phyloP scores from a whole-genome alignment of 2,329 filamentous ascomycete genomes.

The Periconia sp. region DNA sequence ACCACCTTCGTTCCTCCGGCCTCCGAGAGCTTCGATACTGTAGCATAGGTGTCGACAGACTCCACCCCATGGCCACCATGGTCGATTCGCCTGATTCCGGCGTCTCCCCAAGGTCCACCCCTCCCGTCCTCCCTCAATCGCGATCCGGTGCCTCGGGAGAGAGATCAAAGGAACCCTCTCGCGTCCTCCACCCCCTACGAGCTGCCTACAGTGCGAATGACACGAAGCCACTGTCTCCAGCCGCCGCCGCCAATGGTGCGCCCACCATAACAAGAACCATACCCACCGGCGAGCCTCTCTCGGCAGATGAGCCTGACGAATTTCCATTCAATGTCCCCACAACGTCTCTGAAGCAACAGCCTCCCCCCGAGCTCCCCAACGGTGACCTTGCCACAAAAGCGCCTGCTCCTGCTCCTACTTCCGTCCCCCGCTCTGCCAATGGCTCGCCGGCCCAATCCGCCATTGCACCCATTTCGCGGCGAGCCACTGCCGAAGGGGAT shows the following conservation, averaged over 20 bases:
- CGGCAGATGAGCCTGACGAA: slow-evolving; percentile 35
- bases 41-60: background rate
- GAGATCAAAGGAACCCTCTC: slow-evolving; percentile 24
- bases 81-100: slow-evolving; percentile 33
- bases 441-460: slow-evolving; percentile 31
- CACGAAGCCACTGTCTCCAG: slow-evolving; percentile 20
- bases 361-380: slow-evolving; percentile 24
- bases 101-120: slow-evolving; percentile 30
- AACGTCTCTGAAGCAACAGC: slow-evolving; percentile 19
- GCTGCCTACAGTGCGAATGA: slow-evolving; percentile 23
- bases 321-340: slow-evolving; percentile 43
- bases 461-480: slow-evolving; percentile 40
- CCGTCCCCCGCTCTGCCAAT: slow-evolving; percentile 29
- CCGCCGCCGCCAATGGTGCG: slow-evolving; percentile 24
- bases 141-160: too few species aligned
- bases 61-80: slow-evolving; percentile 21
- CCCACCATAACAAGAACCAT: slow-evolving; percentile 38
- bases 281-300: slow-evolving; percentile 36
- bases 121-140: slow-evolving; percentile 30
- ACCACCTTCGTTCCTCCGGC: slow-evolving; percentile 1
- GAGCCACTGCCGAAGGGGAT: slow-evolving; percentile 38
- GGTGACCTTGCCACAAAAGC: slow-evolving; percentile 20
- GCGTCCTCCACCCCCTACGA: slow-evolving; percentile 33
- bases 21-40: background rate
- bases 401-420: slow-evolving; percentile 22